Conservation (phyloP, 1,284 basidiomycete species). For the Sanguinoderma infundibulare region DNA sequence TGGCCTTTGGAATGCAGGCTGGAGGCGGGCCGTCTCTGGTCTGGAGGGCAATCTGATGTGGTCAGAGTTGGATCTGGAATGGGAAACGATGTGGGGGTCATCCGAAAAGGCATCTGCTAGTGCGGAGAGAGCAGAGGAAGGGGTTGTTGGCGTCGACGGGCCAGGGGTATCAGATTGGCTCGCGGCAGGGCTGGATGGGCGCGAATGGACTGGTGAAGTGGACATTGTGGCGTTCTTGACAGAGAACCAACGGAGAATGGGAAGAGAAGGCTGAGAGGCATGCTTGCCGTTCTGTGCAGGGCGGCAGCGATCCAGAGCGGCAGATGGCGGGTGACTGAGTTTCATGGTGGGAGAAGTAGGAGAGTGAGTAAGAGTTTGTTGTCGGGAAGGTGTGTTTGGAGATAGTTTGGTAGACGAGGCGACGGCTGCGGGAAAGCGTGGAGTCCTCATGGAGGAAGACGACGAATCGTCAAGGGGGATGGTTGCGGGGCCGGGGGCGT, state of each 20-base stretch:
- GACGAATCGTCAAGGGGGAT: conserved; percentile 6
- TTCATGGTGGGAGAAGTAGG: conserved; percentile 16
- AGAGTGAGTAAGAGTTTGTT: conserved; percentile 9
- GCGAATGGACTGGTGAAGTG: conserved; percentile 29
- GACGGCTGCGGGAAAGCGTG: conserved; percentile 15
- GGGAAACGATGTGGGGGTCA: conserved; percentile 36
- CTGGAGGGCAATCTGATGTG: conserved; percentile 35
- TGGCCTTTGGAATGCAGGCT: conserved; percentile 45
- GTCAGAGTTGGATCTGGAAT: conserved; percentile 21
- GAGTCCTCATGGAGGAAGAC: conserved; percentile 25
- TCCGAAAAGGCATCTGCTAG: conserved; percentile 48
- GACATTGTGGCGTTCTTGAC: conserved; percentile 26
- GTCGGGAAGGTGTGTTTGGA: conserved; percentile 9
- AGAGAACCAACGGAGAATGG: conserved; percentile 56
- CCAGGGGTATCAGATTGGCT: conserved; percentile 27
- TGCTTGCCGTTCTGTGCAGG: conserved; percentile 19
- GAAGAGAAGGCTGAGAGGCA: conserved; percentile 28
- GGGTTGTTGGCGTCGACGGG: conserved; percentile 29
- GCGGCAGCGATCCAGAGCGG: conserved; percentile 9
- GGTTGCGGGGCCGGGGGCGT: not conserved
- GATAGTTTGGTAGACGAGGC: not conserved
- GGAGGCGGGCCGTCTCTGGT: conserved; percentile 53
- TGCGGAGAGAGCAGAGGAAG: conserved; percentile 33
- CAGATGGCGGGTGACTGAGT: conserved; percentile 13
- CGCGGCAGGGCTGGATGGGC: conserved; percentile 28